Conservation (phyloP, 176 grass and related monocot species). For the Oryza glaberrima region DNA sequence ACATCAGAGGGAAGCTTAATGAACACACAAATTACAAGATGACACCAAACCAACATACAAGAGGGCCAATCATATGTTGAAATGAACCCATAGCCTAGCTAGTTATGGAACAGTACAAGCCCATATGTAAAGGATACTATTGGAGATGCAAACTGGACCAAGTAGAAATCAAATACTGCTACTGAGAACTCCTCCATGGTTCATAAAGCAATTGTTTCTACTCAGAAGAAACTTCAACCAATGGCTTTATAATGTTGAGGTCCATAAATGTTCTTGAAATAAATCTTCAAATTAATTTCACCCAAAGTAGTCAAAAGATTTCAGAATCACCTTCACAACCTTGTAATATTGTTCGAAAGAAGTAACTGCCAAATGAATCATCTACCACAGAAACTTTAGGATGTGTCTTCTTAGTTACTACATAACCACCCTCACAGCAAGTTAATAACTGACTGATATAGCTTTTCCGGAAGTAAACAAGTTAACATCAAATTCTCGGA, state of each 20-base stretch:
- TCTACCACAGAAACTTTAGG: neutral
- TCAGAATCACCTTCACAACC: neutral
- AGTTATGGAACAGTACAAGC: neutral
- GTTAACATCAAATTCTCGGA: neutral
- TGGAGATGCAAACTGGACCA: neutral
- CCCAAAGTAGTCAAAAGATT: neutral
- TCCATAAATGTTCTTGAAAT: neutral
- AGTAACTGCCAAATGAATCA: neutral
- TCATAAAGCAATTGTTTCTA: neutral
- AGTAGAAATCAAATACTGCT: neutral
- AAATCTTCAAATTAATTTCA: neutral
- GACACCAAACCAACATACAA: neutral
- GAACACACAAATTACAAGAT: neutral
- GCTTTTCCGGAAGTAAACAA: neutral
- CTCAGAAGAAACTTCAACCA: neutral
- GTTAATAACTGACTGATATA: neutral
- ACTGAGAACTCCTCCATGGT: neutral
- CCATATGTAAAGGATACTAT: neutral
- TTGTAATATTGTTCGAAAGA: neutral
- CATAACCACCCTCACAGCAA: neutral
- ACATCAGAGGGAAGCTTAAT: constrained; percentile 9
- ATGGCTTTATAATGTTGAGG: neutral
- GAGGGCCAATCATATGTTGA: neutral
- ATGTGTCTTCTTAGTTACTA: neutral
- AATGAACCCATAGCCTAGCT: neutral